Evolutionary conservation across 257 asterid genomes (phyloP).

Genomic region (Pogostemon cablin): DNA sequence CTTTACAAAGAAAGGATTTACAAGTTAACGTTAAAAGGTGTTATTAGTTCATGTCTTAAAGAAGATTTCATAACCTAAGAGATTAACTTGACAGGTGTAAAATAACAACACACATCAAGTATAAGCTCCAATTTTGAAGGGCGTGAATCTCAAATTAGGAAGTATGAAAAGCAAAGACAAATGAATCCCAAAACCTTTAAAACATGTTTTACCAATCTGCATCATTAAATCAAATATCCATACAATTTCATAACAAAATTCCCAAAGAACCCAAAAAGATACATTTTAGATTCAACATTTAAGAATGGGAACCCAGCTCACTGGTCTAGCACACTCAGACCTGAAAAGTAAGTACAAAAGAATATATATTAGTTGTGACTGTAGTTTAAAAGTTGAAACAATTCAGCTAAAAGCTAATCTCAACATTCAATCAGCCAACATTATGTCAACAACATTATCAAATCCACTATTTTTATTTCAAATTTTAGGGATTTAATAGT

Average conservation of each 20-base stretch:
- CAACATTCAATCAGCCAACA: not conserved
- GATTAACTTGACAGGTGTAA: not conserved
- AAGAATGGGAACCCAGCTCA: conserved; percentile 19
- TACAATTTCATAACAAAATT: not conserved
- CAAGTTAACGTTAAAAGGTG: no score
- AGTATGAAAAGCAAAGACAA: not conserved
- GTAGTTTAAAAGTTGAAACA: no score
- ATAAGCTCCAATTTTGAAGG: not conserved
- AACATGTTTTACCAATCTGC: conserved; percentile 8
- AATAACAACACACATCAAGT: not conserved
- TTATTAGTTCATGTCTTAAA: no score
- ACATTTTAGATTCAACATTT: conserved; percentile 1
- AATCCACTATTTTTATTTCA: not conserved
- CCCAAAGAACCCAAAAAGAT: not conserved
- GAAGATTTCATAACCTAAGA: not conserved
- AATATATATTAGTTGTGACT: no score
- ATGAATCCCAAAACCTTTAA: not conserved
- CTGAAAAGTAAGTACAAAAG: conserved; percentile 22
- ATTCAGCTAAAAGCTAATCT: no score
- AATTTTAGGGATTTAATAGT: no score
- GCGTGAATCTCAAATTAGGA: not conserved
- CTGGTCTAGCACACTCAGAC: conserved; percentile 49
- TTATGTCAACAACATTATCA: not conserved
- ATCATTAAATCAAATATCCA: conserved; percentile 6
- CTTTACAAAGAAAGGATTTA: no score